Base-by-base conservation (phyloP, 169 alveolate genomes). In the Plasmodium vinckei region DNA sequence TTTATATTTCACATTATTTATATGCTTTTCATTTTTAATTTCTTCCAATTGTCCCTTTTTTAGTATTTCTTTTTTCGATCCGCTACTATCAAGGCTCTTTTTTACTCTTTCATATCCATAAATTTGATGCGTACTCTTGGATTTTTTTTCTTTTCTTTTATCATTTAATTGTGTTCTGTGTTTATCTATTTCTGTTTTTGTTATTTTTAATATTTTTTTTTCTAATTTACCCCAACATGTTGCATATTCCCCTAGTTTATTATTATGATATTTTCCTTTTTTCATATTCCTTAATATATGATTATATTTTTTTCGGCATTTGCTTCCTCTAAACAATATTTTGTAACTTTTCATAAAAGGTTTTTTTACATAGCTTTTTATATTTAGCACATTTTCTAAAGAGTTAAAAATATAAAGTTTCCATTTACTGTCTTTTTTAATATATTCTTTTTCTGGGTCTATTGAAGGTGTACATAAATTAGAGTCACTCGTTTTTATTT, bases 201-300 rank as follows among this genome's bases (percentile, higher is more conserved):
- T 71, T 53, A 49, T 71, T 59, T 60, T 15, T 25, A 71, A 17
- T 23, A 54, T 33, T 49, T 71, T 71, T 71, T 71, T 71, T 42
- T 25, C 19, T 33, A 13, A 10, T 15, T 71, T 27, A 39, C 64
- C 33, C 2, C 47, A 42, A 25, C 2, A 33, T n/a, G 25, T 13
- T 68, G 17, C 47, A 25, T 33, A 49, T 59, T 12, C 46, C 68
- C 54, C 61, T 49, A 19, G 17, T 1, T 71, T 57, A 17, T 53
- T 42, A 9, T 17, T 71, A 71, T 23, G 21, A 6, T 27, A 5
- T 53, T 10, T 59, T 47, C 69, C 84, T 51, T 53, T 49, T 71
- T 23, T 71, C 68, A 23, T 12, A 2, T 17, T 71, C 23, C 12
- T 59, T 71, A 33, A 53, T 25, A 53, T 51, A 21, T 15, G 68